Percentiles rank a stretch among this genome's conserved stretches.
These are phyloP conservation scores for Irpex rosettiformis DNA, from an alignment of 1,284 basidiomycete species.

Conservation along the genomic window DNA sequence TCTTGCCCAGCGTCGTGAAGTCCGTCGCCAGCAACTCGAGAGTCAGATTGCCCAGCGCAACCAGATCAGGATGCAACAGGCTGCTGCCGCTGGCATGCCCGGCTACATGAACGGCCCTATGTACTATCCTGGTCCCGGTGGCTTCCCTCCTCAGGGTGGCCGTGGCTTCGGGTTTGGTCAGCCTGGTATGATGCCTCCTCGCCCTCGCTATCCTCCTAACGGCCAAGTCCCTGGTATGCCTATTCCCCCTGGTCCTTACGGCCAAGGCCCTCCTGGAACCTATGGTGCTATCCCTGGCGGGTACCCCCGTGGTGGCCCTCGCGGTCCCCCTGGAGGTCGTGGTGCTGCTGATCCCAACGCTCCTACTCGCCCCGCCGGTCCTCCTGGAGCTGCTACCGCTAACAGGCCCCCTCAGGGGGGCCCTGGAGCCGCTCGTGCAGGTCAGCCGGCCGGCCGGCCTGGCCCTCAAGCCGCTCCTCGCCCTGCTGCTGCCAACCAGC, in stretches of 20 bases:
- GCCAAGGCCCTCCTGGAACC: conserved; percentile 63
- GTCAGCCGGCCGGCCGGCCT: conserved; percentile 22
- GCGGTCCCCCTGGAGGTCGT: conserved; percentile 40
- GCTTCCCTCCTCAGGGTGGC: conserved; percentile 75
- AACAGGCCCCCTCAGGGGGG: conserved; percentile 43
- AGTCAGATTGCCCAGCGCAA: conserved; percentile 97
- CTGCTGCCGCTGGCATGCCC: conserved; percentile 80
- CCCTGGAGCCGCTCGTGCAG: conserved; percentile 33
- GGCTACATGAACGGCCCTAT: conserved; percentile 83
- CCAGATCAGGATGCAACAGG: conserved; percentile 94
- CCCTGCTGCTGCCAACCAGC: conserved; percentile 34
- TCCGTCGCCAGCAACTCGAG: conserved; percentile 97
- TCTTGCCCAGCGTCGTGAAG: conserved; percentile 97
- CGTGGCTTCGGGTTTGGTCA: conserved; percentile 80
- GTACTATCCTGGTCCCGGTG: conserved; percentile 84
- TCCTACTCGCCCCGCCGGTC: conserved; percentile 44
- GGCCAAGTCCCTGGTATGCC: conserved; percentile 77
- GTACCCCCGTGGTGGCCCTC: conserved; percentile 51
- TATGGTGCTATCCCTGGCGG: conserved; percentile 64
- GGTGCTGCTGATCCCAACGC: conserved; percentile 57
- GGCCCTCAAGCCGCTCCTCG: conserved; percentile 24
- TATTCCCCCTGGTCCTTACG: conserved; percentile 60
- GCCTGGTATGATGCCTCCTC: conserved; percentile 84
- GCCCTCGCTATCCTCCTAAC: conserved; percentile 78
- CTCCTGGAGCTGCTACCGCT: conserved; percentile 41